Base-by-base conservation (phyloP, 1,284 basidiomycete species). In the Ustilago esculenta region DNA sequence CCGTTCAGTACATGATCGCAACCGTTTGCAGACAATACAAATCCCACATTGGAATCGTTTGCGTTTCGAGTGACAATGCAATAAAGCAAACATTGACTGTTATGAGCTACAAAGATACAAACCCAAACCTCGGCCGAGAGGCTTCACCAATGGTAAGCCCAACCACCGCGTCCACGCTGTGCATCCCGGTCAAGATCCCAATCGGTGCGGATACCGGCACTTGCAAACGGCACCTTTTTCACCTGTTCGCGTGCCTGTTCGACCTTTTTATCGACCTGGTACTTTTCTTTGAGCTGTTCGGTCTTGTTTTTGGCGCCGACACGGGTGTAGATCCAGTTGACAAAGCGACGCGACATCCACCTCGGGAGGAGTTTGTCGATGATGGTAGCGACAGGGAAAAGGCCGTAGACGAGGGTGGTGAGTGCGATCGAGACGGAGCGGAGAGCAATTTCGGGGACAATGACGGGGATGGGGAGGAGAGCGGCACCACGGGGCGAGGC, bases 331-430 rank as follows among this genome's bases (percentile, higher is more conserved):
- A 73, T 30, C 63, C 72, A 66, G 34, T 53, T 47, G 40, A 73
- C 40, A 24, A 76, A 57, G 27, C 67, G 49, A 10, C 69, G 49
- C 0, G 58, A 54, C 56, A 61, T 57, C 59, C 56, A 60, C 10
- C 57, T 17, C 1, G 75, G 73, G 5, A 75, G 52, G n/a, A 76
- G 15, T 54, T 73, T 75, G 40, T 76, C 72, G 24, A 73, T 40
- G 37, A 76, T 56, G 11, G 70, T 33, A 1, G 66, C 75, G 32
- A 76, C 54, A 11, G 75, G 75, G 54, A 72, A 75, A n/a, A 76
- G 52, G 25, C 70, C 75, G 36, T 72, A 65, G 7, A 76, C 39
- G 15, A 69, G 24, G 4, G 72, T 67, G 11, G 57, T 60, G n/a
- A 75, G 56, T 11, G 63, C 61, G 40, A 66, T 29, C 15, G 52